A percentile compares a stretch with the other conserved stretches of the same genome.
Evolutionary conservation across 257 asterid species (phyloP).

Genomic region (Nicotiana tabacum): DNA sequence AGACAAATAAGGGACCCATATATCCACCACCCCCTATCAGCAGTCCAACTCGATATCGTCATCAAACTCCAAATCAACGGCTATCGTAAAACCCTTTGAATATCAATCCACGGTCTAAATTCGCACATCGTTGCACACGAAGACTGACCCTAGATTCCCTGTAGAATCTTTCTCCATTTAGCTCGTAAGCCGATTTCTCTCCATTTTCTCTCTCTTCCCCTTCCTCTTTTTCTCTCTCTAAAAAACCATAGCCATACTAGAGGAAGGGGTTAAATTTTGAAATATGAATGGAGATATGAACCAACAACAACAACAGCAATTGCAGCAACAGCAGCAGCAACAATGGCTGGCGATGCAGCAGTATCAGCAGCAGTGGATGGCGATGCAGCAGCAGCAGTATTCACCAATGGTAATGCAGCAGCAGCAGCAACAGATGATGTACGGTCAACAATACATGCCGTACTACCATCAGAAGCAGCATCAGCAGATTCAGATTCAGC

Average conservation of each 20-base stretch:
- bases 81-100: neutral
- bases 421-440: constrained; percentile 73
- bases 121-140: neutral
- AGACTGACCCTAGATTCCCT: constrained; percentile 1
- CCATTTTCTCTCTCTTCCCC: neutral
- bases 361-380: constrained; percentile 87
- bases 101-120: neutral
- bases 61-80: constrained; percentile 3
- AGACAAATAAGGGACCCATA: neutral
- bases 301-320: constrained; percentile 27
- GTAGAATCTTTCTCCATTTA: neutral
- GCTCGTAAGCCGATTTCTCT: neutral
- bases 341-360: constrained; percentile 96
- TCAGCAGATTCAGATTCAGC: constrained; percentile 26
- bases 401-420: constrained; percentile 72
- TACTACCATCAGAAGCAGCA: constrained; percentile 45
- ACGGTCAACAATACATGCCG: constrained; percentile 71
- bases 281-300: constrained; percentile 11
- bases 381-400: constrained; percentile 64
- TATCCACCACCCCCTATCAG: neutral
- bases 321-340: constrained; percentile 61
- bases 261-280: neutral
- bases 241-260: neutral
- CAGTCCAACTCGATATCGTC: neutral
- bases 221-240: neutral